Percentiles rank a stretch among this genome's conserved stretches.
Conservation (phyloP, 352 stramenopile species). For the Pythium rhizo-oryzae region DNA sequence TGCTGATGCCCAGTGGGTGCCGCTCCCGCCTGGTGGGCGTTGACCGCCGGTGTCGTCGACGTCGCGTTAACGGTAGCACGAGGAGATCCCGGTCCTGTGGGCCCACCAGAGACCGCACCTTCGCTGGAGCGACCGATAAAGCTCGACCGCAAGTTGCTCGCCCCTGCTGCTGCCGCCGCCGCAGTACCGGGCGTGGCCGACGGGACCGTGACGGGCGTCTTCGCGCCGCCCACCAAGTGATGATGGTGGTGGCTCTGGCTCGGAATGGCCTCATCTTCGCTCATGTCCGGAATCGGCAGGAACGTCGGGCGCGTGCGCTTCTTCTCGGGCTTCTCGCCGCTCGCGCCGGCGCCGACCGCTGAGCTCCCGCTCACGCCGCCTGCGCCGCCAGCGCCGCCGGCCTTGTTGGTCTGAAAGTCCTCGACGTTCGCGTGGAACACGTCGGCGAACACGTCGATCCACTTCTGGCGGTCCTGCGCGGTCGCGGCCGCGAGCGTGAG, state of each 20-base stretch:
- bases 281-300: conserved; percentile 66
- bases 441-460: conserved; percentile 81
- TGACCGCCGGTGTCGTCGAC: background rate
- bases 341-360: conserved; percentile 2
- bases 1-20: background rate
- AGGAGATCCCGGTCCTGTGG: background rate
- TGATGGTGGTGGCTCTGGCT: conserved; percentile 3
- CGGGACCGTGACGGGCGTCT: conserved; percentile 6
- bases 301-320: conserved; percentile 66
- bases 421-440: conserved; percentile 79
- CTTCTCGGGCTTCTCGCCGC: conserved; percentile 54
- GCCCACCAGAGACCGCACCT: background rate
- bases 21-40: background rate
- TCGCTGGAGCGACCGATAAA: conserved; percentile 10
- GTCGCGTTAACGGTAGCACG: background rate
- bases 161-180: background rate
- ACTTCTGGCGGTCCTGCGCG: conserved; percentile 69
- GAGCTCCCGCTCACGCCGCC: conserved; percentile 8
- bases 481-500: conserved; percentile 72
- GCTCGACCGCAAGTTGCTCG: background rate
- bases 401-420: conserved; percentile 35
- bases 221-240: conserved; percentile 6
- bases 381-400: conserved; percentile 8
- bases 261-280: conserved; percentile 18
- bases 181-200: too few species aligned